phyloP scores from a whole-genome alignment of 129 eudicot species.

The Dittrichia graveolens region DNA sequence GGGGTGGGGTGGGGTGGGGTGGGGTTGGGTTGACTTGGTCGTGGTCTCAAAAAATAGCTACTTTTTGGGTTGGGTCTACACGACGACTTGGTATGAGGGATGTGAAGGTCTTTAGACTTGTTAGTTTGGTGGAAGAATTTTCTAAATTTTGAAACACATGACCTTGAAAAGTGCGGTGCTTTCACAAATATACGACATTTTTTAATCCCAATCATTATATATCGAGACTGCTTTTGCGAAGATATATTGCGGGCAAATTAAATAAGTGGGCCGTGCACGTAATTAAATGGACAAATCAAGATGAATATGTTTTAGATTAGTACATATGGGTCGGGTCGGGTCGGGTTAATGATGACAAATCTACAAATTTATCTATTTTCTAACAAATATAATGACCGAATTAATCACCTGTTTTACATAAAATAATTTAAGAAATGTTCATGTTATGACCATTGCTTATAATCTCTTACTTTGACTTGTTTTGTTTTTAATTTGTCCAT shows the following conservation, averaged over 20 bases:
- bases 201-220: slow-evolving; percentile 4
- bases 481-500: too few relatives aligned
- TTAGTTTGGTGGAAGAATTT: slow-evolving; percentile 30
- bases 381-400: not conserved
- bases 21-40: slow-evolving; percentile 53
- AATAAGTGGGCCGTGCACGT: too few relatives aligned
- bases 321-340: too few relatives aligned
- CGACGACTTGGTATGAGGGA: slow-evolving; percentile 52
- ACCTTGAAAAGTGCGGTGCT: slow-evolving; percentile 23
- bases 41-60: slow-evolving; percentile 16
- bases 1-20: slow-evolving; percentile 15
- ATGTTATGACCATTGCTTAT: too few relatives aligned
- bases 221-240: not conserved
- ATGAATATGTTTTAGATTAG: too few relatives aligned
- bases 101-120: slow-evolving; percentile 35
- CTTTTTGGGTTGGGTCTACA: slow-evolving; percentile 43
- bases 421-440: too few relatives aligned
- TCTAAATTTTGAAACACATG: slow-evolving; percentile 55
- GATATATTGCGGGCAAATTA: not conserved
- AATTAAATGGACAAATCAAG: too few relatives aligned
- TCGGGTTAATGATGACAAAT: too few relatives aligned
- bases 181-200: slow-evolving; percentile 24
- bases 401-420: not conserved
- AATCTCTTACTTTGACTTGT: not conserved
- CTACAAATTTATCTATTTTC: not conserved